phyloP scores from a whole-genome alignment of 176 grass and related monocot species.

The Dendrocalamus sinicus region DNA sequence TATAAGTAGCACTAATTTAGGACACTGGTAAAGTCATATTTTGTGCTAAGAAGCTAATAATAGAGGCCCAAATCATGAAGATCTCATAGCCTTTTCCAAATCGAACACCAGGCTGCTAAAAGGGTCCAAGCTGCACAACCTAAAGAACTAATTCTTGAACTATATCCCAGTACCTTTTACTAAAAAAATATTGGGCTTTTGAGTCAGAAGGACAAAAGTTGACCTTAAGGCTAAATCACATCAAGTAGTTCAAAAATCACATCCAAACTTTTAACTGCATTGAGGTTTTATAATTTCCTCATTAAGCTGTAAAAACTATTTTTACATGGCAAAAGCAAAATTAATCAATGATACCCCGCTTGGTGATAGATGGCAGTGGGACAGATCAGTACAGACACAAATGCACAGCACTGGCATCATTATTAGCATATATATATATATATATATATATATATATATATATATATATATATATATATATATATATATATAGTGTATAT shows the following conservation, averaged over 20 bases:
- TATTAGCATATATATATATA: neutral
- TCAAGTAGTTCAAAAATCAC: slow-evolving; percentile 7
- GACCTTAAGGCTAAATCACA: slow-evolving; percentile 20
- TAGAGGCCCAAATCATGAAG: slow-evolving; percentile 35
- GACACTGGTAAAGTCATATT: slow-evolving; percentile 6
- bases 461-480: no score
- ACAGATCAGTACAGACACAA: slow-evolving; percentile 7
- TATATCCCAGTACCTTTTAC: neutral
- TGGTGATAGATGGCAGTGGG: neutral
- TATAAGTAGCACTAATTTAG: slow-evolving; percentile 7
- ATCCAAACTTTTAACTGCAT: neutral
- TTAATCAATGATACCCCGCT: neutral
- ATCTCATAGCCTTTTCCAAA: slow-evolving; percentile 30
- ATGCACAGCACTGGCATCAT: slow-evolving; percentile 5
- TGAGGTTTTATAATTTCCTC: neutral
- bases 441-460: no score
- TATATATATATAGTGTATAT: no score
- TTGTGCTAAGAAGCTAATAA: slow-evolving; percentile 28
- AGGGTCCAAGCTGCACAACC: slow-evolving; percentile 20
- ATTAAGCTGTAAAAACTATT: neutral
- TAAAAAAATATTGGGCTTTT: neutral
- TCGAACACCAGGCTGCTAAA: slow-evolving; percentile 20
- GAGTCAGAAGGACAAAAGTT: slow-evolving; percentile 21
- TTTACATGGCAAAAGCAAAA: neutral
- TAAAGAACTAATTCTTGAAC: slow-evolving; percentile 5